A percentile compares a stretch with the other conserved stretches of the same genome.
These are phyloP conservation scores for Grigorovia yakushimaensis DNA, from an alignment of 805 yeast genomes.

Conservation along the genomic window DNA sequence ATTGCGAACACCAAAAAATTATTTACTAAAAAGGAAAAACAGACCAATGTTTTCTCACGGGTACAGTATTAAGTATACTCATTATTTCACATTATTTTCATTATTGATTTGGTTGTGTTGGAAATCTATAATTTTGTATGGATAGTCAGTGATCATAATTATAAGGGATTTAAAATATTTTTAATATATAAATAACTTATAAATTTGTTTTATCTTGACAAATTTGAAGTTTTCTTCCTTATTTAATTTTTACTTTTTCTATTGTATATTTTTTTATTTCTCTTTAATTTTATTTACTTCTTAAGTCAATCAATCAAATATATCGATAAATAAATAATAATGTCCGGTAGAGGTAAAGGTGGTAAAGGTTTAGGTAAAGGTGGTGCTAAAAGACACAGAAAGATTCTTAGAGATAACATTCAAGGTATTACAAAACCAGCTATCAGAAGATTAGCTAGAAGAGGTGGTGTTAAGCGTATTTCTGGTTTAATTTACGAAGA, in stretches of 20 bases:
- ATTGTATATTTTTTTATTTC: neutral
- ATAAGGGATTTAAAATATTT: neutral
- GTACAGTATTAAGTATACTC: constrained; percentile 5
- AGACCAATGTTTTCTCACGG: constrained; percentile 17
- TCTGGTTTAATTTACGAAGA: constrained; percentile 98
- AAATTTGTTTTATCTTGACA: neutral
- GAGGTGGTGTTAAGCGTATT: constrained; percentile 99
- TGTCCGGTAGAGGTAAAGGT: constrained; percentile 99
- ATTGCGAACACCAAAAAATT: neutral
- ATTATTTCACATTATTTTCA: constrained; percentile 13
- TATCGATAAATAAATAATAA: constrained; percentile 23
- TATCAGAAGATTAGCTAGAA: constrained; percentile 98
- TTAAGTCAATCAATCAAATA: constrained; percentile 3
- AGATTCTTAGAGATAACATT: constrained; percentile 97
- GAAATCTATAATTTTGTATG: neutral
- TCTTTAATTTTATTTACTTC: neutral
- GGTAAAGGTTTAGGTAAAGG: constrained; percentile 99
- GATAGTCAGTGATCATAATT: neutral
- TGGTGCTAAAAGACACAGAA: constrained; percentile 99
- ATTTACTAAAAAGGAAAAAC: neutral
- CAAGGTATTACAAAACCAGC: constrained; percentile 99
- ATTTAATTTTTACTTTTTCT: neutral
- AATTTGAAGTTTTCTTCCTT: neutral
- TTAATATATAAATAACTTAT: neutral
- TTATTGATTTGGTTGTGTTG: neutral